Evolutionary conservation across 805 yeast species (phyloP).

Genomic region (Scheffersomyces lignosus): DNA sequence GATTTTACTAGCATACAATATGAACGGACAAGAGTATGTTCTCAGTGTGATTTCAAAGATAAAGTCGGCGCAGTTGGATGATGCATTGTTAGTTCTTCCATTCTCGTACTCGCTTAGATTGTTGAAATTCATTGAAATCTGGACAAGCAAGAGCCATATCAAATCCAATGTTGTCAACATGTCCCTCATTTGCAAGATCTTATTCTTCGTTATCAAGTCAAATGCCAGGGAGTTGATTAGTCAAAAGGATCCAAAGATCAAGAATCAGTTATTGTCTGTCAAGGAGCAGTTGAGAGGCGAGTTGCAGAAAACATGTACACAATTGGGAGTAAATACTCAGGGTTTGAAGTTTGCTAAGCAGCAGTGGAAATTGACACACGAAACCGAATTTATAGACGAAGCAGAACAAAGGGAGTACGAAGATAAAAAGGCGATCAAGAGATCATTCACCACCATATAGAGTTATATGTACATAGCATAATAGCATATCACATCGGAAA

Average conservation of each 20-base stretch:
- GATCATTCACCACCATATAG: constrained; percentile 63
- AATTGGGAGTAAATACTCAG: constrained; percentile 80
- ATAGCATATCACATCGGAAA: background rate
- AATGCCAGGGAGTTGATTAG: constrained; percentile 79
- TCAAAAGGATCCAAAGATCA: constrained; percentile 63
- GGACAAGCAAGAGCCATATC: constrained; percentile 53
- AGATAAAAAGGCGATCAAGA: constrained; percentile 62
- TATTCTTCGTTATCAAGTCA: constrained; percentile 70
- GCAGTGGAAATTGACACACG: constrained; percentile 80
- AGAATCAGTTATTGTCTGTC: constrained; percentile 63
- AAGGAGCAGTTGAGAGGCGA: constrained; percentile 60
- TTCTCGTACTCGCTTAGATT: constrained; percentile 77
- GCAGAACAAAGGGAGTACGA: constrained; percentile 53
- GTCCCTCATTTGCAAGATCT: constrained; percentile 67
- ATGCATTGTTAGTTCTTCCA: constrained; percentile 87
- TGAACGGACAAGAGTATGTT: constrained; percentile 76
- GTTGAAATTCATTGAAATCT: constrained; percentile 69
- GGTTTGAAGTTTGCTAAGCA: constrained; percentile 73
- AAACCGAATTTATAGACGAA: constrained; percentile 70
- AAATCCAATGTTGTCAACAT: constrained; percentile 50
- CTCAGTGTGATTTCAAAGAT: constrained; percentile 69
- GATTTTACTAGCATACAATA: constrained; percentile 68
- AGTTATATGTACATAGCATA: too few relatives aligned
- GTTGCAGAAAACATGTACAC: constrained; percentile 51
- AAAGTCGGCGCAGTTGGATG: constrained; percentile 84